Conservation (phyloP, 352 stramenopile genomes). For the Globisporangium spinosum region DNA sequence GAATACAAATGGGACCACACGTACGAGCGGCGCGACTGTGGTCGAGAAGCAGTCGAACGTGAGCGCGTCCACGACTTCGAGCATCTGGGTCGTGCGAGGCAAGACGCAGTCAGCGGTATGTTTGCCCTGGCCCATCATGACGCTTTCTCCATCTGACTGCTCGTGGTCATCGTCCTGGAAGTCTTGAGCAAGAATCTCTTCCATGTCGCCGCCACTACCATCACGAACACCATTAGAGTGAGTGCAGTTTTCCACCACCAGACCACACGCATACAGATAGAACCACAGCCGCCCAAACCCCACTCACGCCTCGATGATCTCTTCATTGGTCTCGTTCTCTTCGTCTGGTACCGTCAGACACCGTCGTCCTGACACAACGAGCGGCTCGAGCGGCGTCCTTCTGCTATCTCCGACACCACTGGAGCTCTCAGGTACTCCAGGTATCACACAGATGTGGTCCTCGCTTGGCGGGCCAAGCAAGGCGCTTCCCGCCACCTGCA, state of each 20-base stretch:
- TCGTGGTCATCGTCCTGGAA: slow-evolving; percentile 11
- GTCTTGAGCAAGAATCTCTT: slow-evolving; percentile 36
- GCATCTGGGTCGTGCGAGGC: slow-evolving; percentile 21
- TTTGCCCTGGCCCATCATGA: neutral
- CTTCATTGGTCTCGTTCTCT: slow-evolving; percentile 17
- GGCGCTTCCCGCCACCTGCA: slow-evolving; percentile 30
- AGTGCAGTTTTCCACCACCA: no score
- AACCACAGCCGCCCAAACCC: slow-evolving; percentile 5
- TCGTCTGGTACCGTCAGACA: slow-evolving; percentile 10
- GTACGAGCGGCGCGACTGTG: slow-evolving; percentile 24
- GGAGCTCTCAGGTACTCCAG: slow-evolving; percentile 3
- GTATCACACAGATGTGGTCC: slow-evolving; percentile 38
- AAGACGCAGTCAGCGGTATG: slow-evolving; percentile 6
- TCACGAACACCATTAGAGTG: neutral
- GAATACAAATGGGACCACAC: no score
- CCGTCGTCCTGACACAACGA: slow-evolving; percentile 6
- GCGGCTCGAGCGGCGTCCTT: neutral
- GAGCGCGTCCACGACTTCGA: slow-evolving; percentile 36
- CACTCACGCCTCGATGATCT: slow-evolving; percentile 25
- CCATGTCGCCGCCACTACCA: slow-evolving; percentile 42
- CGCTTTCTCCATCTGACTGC: slow-evolving; percentile 1
- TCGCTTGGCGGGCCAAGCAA: slow-evolving; percentile 25
- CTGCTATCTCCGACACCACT: slow-evolving; percentile 19
- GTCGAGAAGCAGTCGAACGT: slow-evolving; percentile 36
- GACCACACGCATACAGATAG: neutral